phyloP scores from a whole-genome alignment of 192 early-diverging fungal genomes.

The Rhizophagus sp. region DNA sequence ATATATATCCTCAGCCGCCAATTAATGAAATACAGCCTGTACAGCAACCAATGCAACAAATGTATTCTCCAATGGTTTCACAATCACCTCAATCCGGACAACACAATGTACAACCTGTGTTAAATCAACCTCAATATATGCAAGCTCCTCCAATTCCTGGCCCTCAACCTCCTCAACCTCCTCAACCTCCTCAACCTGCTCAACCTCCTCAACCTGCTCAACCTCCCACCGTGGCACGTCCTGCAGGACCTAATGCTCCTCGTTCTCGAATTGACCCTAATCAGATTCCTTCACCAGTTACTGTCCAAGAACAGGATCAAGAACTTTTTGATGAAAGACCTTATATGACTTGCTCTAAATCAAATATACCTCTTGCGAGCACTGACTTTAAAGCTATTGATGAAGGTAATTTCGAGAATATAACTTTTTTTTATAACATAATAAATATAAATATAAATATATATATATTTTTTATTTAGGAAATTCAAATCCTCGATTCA shows the following conservation, averaged over 20 bases:
- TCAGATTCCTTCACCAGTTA: conserved; percentile 89
- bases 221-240: conserved; percentile 38
- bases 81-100: conserved; percentile 32
- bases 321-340: conserved; percentile 59
- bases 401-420: conserved; percentile 60
- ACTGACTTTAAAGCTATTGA: conserved; percentile 83
- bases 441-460: too few species aligned
- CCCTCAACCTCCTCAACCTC: conserved; percentile 37
- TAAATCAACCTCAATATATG: conserved; percentile 39
- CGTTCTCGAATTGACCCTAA: conserved; percentile 86
- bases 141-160: conserved; percentile 28
- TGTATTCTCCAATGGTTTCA: conserved; percentile 33
- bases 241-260: conserved; percentile 35
- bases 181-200: conserved; percentile 34
- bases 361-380: conserved; percentile 72
- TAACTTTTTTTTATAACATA: background rate
- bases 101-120: conserved; percentile 30
- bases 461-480: conserved; percentile 37
- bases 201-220: conserved; percentile 15
- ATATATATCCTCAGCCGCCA: background rate
- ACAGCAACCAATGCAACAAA: conserved; percentile 8
- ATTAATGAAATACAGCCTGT: conserved; percentile 14
- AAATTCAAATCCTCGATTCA: conserved; percentile 89
- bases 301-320: conserved; percentile 85
- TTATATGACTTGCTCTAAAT: conserved; percentile 72